Evolutionary conservation across 441 rosid genomes (phyloP).

Genomic region (Biscutella laevigata): DNA sequence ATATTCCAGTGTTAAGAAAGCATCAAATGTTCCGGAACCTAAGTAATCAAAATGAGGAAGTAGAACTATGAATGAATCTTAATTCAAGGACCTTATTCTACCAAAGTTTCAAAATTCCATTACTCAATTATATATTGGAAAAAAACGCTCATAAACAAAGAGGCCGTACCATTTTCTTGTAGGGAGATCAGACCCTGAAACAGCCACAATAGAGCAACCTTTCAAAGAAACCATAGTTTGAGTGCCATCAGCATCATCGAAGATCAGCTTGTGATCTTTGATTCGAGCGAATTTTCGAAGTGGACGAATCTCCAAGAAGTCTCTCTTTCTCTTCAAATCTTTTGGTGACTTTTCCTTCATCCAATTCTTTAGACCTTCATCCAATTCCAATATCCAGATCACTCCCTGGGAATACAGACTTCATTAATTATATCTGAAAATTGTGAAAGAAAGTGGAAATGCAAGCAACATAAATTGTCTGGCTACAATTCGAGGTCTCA

Average conservation of each 20-base stretch:
- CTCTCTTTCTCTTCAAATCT: slow-evolving; percentile 57
- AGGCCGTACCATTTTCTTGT: slow-evolving; percentile 68
- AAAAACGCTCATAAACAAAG: background rate
- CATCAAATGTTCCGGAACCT: background rate
- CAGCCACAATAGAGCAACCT: slow-evolving; percentile 61
- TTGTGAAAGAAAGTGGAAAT: background rate
- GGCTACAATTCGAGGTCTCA: background rate
- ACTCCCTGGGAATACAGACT: slow-evolving; percentile 41
- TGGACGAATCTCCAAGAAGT: slow-evolving; percentile 56
- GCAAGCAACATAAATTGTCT: background rate
- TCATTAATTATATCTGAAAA: background rate
- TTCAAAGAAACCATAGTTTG: slow-evolving; percentile 34
- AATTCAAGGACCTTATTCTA: background rate
- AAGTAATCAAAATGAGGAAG: background rate
- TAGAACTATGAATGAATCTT: background rate
- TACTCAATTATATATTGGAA: background rate
- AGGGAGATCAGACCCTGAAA: slow-evolving; percentile 60
- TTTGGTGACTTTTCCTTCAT: slow-evolving; percentile 29
- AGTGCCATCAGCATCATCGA: slow-evolving; percentile 49
- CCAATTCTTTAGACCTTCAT: slow-evolving; percentile 42
- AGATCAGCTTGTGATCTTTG: slow-evolving; percentile 42
- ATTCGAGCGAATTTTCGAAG: slow-evolving; percentile 45
- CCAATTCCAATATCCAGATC: slow-evolving; percentile 72
- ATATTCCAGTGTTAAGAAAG: background rate
- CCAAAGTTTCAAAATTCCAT: background rate